phyloP scores from a whole-genome alignment of 495 filamentous ascomycete genomes.

The Xylaria acuta region DNA sequence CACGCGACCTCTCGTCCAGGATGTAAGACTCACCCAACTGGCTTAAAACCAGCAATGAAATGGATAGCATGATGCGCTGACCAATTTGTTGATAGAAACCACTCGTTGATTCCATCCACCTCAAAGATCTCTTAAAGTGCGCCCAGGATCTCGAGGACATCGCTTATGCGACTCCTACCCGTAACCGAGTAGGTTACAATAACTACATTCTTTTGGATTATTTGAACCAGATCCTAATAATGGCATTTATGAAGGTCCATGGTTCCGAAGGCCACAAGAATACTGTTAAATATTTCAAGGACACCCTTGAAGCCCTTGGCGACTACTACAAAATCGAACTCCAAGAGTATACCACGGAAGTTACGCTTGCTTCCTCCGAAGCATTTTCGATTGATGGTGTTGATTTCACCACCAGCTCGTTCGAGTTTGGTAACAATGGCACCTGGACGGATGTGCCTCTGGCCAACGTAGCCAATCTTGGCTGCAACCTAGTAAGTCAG shows the following conservation, averaged over 20 bases:
- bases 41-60: background rate
- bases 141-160: constrained; percentile 53
- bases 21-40: constrained; percentile 24
- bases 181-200: constrained; percentile 34
- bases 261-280: constrained; percentile 66
- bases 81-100: constrained; percentile 27
- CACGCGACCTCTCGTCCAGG: constrained; percentile 31
- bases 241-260: constrained; percentile 63
- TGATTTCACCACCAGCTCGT: constrained; percentile 33
- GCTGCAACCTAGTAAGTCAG: constrained; percentile 53
- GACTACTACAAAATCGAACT: constrained; percentile 67
- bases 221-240: constrained; percentile 5
- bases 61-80: constrained; percentile 4
- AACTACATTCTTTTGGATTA: background rate
- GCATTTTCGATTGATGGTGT: constrained; percentile 43
- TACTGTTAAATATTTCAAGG: constrained; percentile 68
- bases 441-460: constrained; percentile 51
- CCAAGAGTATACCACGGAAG: constrained; percentile 60
- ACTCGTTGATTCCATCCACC: constrained; percentile 31
- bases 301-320: constrained; percentile 48
- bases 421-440: constrained; percentile 54
- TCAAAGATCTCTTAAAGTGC: constrained; percentile 49
- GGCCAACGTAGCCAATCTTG: constrained; percentile 58
- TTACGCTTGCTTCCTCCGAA: constrained; percentile 42
- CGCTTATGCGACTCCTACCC: constrained; percentile 39